A percentile compares a stretch with the other conserved stretches of the same genome.
phyloP scores from a whole-genome alignment of 1,284 basidiomycete genomes.

The Polyporus tsugae region DNA sequence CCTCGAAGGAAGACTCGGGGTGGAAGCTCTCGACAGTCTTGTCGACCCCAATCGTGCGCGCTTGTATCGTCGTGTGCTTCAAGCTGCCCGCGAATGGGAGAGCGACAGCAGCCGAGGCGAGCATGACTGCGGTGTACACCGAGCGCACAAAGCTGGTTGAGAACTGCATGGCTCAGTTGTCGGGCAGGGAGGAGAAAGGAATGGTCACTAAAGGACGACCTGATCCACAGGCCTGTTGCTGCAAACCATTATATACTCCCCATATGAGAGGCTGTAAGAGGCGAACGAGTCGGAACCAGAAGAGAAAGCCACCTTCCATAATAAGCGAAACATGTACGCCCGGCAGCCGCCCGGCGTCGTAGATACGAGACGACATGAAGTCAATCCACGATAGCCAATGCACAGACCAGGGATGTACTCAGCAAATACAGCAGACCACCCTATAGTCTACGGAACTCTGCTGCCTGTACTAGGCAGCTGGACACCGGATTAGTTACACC shows the following conservation, averaged over 20 bases:
- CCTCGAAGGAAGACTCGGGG: constrained; percentile 53
- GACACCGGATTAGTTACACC: too few species aligned
- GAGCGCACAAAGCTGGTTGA: constrained; percentile 27
- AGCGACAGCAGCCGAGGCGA: constrained; percentile 31
- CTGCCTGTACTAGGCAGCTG: too few species aligned
- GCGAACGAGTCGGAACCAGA: neutral
- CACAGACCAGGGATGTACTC: too few species aligned
- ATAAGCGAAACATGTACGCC: neutral
- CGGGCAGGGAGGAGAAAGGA: neutral
- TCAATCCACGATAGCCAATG: constrained; percentile 32
- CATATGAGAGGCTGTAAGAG: neutral
- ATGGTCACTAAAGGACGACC: neutral
- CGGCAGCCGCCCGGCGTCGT: neutral
- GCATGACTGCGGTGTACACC: constrained; percentile 39
- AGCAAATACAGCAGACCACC: too few species aligned
- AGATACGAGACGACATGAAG: too few species aligned
- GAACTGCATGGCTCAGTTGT: constrained; percentile 20
- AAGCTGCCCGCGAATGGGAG: constrained; percentile 47
- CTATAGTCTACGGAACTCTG: too few species aligned
- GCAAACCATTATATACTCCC: neutral
- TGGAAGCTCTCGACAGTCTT: constrained; percentile 51
- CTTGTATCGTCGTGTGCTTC: constrained; percentile 50
- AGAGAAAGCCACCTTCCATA: neutral
- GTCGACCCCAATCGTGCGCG: constrained; percentile 45
- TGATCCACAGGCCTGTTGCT: neutral